Conservation (phyloP, 495 filamentous ascomycete species). For the Tuber umbilicatum region DNA sequence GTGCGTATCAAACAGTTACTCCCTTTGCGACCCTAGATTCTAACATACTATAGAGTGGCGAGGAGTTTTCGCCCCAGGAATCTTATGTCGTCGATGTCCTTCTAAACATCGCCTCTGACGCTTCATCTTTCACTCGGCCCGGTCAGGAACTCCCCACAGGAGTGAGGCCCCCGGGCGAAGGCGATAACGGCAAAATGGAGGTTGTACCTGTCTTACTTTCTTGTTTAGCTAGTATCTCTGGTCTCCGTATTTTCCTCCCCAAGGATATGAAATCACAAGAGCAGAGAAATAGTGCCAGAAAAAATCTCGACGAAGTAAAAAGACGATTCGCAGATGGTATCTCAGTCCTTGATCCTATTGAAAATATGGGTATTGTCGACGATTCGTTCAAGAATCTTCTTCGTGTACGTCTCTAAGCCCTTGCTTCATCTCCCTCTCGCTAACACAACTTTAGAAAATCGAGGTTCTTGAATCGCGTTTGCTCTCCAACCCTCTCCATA, state of each 20-base stretch:
- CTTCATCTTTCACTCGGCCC: slow-evolving; percentile 53
- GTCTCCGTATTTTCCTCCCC: slow-evolving; percentile 71
- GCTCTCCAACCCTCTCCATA: slow-evolving; percentile 80
- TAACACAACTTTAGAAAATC: slow-evolving; percentile 59
- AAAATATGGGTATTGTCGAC: slow-evolving; percentile 89
- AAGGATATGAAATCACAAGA: slow-evolving; percentile 59
- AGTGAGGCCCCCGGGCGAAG: slow-evolving; percentile 56
- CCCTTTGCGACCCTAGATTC: slow-evolving; percentile 39
- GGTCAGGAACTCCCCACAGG: slow-evolving; percentile 58
- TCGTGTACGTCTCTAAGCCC: slow-evolving; percentile 50
- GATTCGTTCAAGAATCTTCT: slow-evolving; percentile 87
- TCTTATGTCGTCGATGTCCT: slow-evolving; percentile 74
- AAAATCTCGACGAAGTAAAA: slow-evolving; percentile 64
- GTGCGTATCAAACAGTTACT: slow-evolving; percentile 11
- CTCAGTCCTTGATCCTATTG: slow-evolving; percentile 79
- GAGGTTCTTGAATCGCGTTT: slow-evolving; percentile 90
- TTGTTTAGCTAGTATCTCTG: slow-evolving; percentile 69
- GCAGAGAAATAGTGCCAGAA: slow-evolving; percentile 59
- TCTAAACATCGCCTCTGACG: slow-evolving; percentile 59
- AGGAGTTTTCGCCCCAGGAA: slow-evolving; percentile 64
- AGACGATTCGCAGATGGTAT: slow-evolving; percentile 89
- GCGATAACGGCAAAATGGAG: slow-evolving; percentile 68
- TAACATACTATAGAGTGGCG: slow-evolving; percentile 54
- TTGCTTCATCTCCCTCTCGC: not conserved
- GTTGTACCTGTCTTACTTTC: slow-evolving; percentile 79